Evolutionary conservation across 495 filamentous ascomycete genomes (phyloP), one percentile per base, ranked within the genome.

Genomic region (Lophiostoma macrostomum): DNA sequence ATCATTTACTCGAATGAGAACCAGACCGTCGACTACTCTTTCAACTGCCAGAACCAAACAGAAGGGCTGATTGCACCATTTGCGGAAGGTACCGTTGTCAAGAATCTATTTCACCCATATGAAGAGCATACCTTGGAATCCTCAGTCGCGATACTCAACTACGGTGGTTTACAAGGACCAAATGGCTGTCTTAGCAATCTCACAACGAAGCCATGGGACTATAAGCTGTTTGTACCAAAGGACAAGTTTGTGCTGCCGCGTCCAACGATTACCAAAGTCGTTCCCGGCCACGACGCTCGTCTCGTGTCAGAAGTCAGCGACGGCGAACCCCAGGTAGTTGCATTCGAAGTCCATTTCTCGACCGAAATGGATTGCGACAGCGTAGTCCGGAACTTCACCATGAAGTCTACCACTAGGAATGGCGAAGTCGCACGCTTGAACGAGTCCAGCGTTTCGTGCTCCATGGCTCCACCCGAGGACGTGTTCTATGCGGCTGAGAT

Each of bases 61-160:
- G 51, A 61, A 3, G 77, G 79, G 1, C 71, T 87, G 38, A 68
- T 87, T 47, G 70, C 83, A 11, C 80, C 85, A 0, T 87, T 82
- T 51, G 66, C 70, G 13, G 69, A 69, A 0, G 77, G 74, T 12
- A 78, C 72, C 25, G 78, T 74, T 0, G 82, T 88, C 54, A 78
- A 76, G 58, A 85, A 86, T 61, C 63, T 88, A n/a, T 84, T 86
- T 64, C 81, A 75, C 55, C 81, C 82, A 1, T 79, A 80, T 44
- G 80, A 83, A 24, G 76, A 84, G 56, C 62, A 76, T 29, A 73
- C 62, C 0, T 63, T 86, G 12, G 64, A 66, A 22, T 19, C 46
- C 1, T 67, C 70, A 1, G 19, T 60, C 0, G 64, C 66, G 0
- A 71, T 70, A 28, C 64, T 79, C 18, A 66, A 66, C 23, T 53